These are phyloP conservation scores for Rutstroemia sp. DNA, from an alignment of 2,329 filamentous ascomycete genomes.

Conservation along the genomic window DNA sequence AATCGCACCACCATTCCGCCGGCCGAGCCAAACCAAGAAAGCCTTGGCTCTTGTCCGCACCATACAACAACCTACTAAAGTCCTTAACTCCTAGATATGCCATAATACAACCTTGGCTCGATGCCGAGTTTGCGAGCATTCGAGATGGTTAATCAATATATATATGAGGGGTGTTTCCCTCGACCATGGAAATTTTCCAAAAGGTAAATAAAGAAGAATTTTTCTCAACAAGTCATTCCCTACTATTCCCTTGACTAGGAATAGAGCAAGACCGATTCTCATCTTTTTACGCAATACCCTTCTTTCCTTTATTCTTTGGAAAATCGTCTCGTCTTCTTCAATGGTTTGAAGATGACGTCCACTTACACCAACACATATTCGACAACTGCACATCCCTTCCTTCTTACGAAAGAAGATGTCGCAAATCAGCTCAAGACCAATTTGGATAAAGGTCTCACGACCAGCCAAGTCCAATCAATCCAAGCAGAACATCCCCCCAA, in stretches of 20 bases:
- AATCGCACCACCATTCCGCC: too few species aligned
- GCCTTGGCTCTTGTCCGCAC: too few species aligned
- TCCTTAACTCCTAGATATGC: background rate
- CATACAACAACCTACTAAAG: too few species aligned
- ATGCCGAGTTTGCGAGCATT: background rate
- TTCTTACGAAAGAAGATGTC: slow-evolving; percentile 55
- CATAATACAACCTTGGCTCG: background rate
- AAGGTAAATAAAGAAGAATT: background rate
- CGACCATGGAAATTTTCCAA: background rate
- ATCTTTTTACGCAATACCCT: background rate
- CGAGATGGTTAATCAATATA: background rate
- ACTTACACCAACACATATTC: background rate
- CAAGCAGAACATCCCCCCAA: slow-evolving; percentile 47
- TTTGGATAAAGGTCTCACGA: slow-evolving; percentile 58
- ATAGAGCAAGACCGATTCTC: slow-evolving; percentile 14
- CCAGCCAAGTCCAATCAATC: slow-evolving; percentile 50
- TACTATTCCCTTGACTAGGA: slow-evolving; percentile 29
- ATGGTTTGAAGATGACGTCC: background rate
- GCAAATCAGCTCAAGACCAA: slow-evolving; percentile 54
- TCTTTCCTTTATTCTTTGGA: background rate
- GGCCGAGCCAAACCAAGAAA: too few species aligned
- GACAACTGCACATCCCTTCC: slow-evolving; percentile 44
- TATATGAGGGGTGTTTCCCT: background rate
- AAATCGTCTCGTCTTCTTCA: background rate
- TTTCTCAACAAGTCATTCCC: slow-evolving; percentile 13